These are phyloP conservation scores for Cyanidiococcus yangmingshanensis DNA, from an alignment of 23 red algal species.

Conservation along the genomic window DNA sequence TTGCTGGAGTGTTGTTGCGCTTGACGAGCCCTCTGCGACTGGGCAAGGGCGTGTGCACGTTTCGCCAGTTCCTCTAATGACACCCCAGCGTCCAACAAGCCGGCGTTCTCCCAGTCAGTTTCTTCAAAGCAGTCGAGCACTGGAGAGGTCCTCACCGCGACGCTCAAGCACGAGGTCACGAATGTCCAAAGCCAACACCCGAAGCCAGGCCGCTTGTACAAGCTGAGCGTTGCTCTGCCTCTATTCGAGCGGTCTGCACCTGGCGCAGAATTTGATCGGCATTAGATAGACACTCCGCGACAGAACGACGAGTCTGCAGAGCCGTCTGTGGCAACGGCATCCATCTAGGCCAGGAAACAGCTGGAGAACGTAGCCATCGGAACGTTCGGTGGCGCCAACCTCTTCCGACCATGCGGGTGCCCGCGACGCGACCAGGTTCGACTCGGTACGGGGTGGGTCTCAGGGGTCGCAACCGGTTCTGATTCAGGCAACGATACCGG, in stretches of 20 bases:
- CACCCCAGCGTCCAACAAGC: no score
- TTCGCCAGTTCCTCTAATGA: neutral
- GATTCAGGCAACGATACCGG: no score
- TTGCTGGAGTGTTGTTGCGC: neutral
- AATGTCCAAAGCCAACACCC: neutral
- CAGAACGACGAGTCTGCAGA: neutral
- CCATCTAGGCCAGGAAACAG: no score
- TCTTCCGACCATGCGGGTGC: no score
- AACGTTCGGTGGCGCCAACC: no score
- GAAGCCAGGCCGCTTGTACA: neutral
- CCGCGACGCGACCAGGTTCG: no score
- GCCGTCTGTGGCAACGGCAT: neutral
- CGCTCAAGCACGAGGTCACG: neutral
- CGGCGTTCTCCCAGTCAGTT: no score
- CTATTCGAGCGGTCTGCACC: neutral
- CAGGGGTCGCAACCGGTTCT: no score
- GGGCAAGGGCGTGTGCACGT: neutral
- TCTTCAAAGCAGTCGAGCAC: no score
- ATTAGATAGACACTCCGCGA: neutral
- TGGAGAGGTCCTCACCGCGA: no score
- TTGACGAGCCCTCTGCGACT: neutral
- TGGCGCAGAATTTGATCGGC: neutral
- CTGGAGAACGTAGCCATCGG: no score
- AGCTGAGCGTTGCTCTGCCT: neutral
- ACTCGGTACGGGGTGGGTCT: no score